Evolutionary conservation across 192 early-diverging fungal genomes (phyloP).

Genomic region (Endogone sp.): DNA sequence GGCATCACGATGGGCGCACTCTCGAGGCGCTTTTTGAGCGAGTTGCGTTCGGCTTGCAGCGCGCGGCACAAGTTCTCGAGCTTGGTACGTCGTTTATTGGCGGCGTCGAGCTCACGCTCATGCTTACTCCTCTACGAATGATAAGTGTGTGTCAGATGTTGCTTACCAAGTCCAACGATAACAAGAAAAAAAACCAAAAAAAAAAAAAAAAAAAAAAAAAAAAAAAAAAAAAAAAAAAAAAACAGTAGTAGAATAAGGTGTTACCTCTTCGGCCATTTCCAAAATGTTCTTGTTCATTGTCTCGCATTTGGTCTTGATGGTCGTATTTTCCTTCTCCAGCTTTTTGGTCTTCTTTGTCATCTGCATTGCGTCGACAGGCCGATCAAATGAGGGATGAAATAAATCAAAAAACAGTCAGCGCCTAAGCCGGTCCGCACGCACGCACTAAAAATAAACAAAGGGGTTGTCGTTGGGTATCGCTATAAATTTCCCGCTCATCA

Average conservation of each 20-base stretch:
- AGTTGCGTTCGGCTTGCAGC: conserved; percentile 44
- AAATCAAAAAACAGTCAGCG: no score
- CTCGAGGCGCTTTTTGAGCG: conserved; percentile 3
- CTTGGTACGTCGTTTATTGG: conserved; percentile 41
- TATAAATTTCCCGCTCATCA: no score
- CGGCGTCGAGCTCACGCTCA: conserved; percentile 42
- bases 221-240: background rate
- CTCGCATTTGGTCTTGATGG: conserved; percentile 49
- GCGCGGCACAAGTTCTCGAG: conserved; percentile 53
- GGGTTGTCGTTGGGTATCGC: no score
- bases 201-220: background rate
- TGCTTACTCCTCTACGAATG: conserved; percentile 46
- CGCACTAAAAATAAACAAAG: no score
- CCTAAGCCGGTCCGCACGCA: no score
- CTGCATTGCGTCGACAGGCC: conserved; percentile 8
- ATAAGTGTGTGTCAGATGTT: background rate
- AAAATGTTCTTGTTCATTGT: conserved; percentile 56
- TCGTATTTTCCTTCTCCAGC: conserved; percentile 54
- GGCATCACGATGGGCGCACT: conserved; percentile 9
- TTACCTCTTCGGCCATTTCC: conserved; percentile 56
- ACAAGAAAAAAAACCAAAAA: background rate
- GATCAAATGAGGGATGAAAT: no score
- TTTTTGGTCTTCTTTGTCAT: conserved; percentile 59
- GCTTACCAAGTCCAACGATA: background rate
- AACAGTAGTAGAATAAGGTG: background rate